Base-by-base conservation (phyloP, 1,284 basidiomycete species). In the Phlebopus sp. region DNA sequence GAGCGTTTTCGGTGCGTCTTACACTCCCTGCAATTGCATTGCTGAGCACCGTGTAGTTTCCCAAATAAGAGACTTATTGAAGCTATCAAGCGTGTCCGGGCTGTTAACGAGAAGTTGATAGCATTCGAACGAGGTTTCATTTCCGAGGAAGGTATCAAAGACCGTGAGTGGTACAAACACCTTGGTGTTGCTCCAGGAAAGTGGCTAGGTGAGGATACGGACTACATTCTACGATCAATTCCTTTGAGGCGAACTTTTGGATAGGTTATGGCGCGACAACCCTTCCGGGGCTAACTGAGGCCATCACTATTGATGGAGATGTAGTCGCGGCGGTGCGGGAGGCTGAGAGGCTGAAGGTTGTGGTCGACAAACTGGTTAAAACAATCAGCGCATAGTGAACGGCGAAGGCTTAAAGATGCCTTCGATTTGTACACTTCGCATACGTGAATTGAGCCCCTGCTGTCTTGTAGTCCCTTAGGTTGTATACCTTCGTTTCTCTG, bases 131-230 rank as follows among this genome's bases (percentile, higher is more conserved):
- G 73, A 46, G 83, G 84, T 15, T 86, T 91, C 67, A 78, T 90
- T 52, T 77, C 77, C 18, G 70, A 79, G 49, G 72, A 77, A 18
- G 89, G 90, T 1, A 74, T 91, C 48, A 77, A 75, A 59, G 81
- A 79, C 44, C 72, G 84, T 39, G 76, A 82, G 56, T 88, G 85
- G 85, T 87, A 85, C 64, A 78, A 75, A 59, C 83, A 88, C 59
- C 71, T 90, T 44, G 84, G 76, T 11, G 84, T 87, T 10, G 84
- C 87, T 17, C 88, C 88, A 1, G 89, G 88, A 32, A 77, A 79
- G 56, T 89, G 82, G 82, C 71, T 85, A 25, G 82, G 85, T 78
- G 15, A 54, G 66, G 35, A 37, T 4, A 7, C 5, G 51, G 39
- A 14, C 49, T 53, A 36, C 54, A 52, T 18, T 39, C 53, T 15